A percentile compares a stretch with the other conserved stretches of the same genome.
Evolutionary conservation across 2,329 filamentous ascomycete genomes (phyloP).

Genomic region (Colletotrichum abscissum): DNA sequence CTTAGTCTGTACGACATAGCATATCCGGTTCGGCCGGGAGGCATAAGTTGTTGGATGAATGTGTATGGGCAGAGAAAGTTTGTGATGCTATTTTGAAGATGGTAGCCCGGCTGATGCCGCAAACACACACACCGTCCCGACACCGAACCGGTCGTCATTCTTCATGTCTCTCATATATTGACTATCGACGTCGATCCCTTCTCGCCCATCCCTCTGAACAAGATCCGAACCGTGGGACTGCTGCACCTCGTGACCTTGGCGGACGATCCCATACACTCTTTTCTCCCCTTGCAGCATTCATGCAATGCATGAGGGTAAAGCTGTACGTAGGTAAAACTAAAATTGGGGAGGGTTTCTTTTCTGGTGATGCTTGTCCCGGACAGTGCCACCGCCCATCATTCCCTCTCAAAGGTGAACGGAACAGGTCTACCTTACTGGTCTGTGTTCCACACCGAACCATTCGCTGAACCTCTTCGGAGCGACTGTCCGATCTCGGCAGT

Average conservation of each 20-base stretch:
- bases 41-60: background rate
- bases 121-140: too few relatives aligned
- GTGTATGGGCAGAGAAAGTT: background rate
- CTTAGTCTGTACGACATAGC: too few relatives aligned
- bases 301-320: too few relatives aligned
- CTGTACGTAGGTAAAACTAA: background rate
- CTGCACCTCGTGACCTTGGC: background rate
- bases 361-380: background rate
- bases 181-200: background rate
- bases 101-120: background rate
- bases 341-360: background rate
- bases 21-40: background rate
- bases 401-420: background rate
- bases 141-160: background rate
- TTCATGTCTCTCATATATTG: background rate
- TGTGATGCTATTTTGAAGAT: background rate
- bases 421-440: background rate
- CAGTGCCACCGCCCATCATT: background rate
- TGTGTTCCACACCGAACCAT: background rate
- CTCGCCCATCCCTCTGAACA: background rate
- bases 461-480: background rate
- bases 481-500: slow-evolving; percentile 26
- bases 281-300: background rate
- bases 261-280: background rate
- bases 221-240: background rate